A percentile compares a stretch with the other conserved stretches of the same genome.
Conservation (phyloP, 2,329 filamentous ascomycete species). For the Cryphonectria parasitica region DNA sequence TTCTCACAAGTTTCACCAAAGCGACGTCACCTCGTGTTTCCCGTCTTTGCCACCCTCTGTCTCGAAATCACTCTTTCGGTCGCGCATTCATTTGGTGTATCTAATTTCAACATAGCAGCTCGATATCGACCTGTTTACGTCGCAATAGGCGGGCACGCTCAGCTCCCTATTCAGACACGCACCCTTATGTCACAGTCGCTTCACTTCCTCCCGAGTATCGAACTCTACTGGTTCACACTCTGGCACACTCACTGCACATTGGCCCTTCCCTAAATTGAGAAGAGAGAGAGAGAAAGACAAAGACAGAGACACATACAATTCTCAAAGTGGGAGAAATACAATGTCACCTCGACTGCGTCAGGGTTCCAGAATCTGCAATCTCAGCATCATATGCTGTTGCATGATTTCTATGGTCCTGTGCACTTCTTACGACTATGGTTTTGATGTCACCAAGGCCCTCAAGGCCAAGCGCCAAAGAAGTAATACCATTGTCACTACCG, state of each 20-base stretch:
- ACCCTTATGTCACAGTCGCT: background rate
- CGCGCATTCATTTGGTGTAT: background rate
- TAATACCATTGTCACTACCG: constrained; percentile 47
- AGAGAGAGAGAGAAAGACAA: too few species aligned
- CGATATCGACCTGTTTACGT: background rate
- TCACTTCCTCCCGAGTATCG: background rate
- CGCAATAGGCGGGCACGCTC: background rate
- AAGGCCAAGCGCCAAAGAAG: constrained; percentile 42
- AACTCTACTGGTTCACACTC: background rate
- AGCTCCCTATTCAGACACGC: background rate
- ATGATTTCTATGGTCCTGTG: constrained; percentile 26
- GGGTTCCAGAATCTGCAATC: constrained; percentile 12
- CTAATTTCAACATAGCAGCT: background rate
- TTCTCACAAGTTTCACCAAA: background rate
- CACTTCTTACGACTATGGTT: constrained; percentile 56
- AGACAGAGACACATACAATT: background rate
- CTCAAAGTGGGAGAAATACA: background rate
- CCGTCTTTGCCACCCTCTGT: background rate
- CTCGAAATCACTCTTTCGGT: constrained; percentile 7
- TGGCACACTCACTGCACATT: background rate
- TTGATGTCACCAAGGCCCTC: constrained; percentile 44
- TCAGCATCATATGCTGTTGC: constrained; percentile 27
- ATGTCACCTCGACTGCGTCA: constrained; percentile 14
- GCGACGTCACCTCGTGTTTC: background rate
- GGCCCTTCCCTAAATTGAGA: background rate